phyloP scores from a whole-genome alignment of 352 stramenopile species.

The Pythium brassicae region DNA sequence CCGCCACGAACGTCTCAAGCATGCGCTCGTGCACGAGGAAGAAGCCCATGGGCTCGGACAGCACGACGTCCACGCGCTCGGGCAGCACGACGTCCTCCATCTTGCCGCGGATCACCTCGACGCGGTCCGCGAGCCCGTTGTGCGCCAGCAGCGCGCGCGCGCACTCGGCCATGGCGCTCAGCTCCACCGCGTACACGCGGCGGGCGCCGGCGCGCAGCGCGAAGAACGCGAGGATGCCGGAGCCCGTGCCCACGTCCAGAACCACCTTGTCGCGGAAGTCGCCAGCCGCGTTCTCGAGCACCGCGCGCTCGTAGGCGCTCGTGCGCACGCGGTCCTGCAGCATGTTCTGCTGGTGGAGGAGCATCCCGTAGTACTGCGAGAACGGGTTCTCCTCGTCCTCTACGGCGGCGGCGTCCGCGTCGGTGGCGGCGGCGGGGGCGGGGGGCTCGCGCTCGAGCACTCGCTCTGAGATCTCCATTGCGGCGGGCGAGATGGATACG shows the following conservation, averaged over 20 bases:
- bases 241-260: slow-evolving; percentile 98
- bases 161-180: slow-evolving; percentile 98
- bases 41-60: slow-evolving; percentile 99
- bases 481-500: no score
- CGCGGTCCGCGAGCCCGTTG: slow-evolving; percentile 94
- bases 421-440: neutral
- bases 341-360: slow-evolving; percentile 99
- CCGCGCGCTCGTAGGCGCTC: slow-evolving; percentile 97
- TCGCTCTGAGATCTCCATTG: no score
- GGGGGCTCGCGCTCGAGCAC: no score
- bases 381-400: slow-evolving; percentile 87
- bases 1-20: slow-evolving; percentile 97
- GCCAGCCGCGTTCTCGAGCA: slow-evolving; percentile 91
- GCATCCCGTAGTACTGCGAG: slow-evolving; percentile 93
- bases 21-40: slow-evolving; percentile 99
- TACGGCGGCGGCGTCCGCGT: slow-evolving; percentile 6
- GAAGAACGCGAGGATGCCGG: slow-evolving; percentile 99
- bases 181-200: slow-evolving; percentile 94
- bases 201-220: slow-evolving; percentile 95
- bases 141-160: slow-evolving; percentile 91
- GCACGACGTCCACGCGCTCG: slow-evolving; percentile 97
- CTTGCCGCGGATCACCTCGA: slow-evolving; percentile 97
- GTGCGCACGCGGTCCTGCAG: slow-evolving; percentile 99
- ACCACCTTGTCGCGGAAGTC: slow-evolving; percentile 98
- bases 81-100: slow-evolving; percentile 97